Percentiles rank a stretch among this genome's conserved stretches.
phyloP scores from a whole-genome alignment of 306 rosid species.

The Castanopsis chinensis region DNA sequence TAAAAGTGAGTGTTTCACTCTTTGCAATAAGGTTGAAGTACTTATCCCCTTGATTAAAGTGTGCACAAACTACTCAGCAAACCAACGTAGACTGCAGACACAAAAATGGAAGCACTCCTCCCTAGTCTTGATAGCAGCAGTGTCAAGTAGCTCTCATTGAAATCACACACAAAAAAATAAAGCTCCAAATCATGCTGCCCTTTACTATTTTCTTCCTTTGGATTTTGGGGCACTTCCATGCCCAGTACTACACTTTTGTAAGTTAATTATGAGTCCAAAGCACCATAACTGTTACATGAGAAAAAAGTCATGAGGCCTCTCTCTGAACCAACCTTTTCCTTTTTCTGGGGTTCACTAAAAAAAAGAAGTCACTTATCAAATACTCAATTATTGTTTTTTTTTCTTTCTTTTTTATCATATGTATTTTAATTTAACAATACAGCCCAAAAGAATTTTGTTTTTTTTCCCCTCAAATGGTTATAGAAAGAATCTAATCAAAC shows the following conservation, averaged over 20 bases:
- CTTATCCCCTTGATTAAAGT: background rate
- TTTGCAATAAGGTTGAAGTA: background rate
- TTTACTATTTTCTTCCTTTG: background rate
- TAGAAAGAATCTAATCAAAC: too few species aligned
- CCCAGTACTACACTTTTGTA: background rate
- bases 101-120: conserved; percentile 1
- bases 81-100: conserved; percentile 1
- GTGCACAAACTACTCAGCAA: conserved; percentile 9
- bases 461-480: too few species aligned
- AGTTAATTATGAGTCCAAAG: background rate
- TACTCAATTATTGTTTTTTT: background rate
- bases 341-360: background rate
- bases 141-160: conserved; percentile 9
- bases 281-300: background rate
- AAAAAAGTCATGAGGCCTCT: background rate
- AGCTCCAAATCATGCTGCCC: background rate
- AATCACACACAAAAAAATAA: background rate
- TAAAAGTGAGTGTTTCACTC: background rate
- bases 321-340: background rate
- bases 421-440: background rate
- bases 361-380: background rate
- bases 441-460: too few species aligned
- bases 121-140: background rate
- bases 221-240: background rate
- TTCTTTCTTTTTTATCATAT: background rate